Percentiles rank a stretch among this genome's conserved stretches.
Evolutionary conservation across 2,329 filamentous ascomycete species (phyloP).

Genomic region (Cadophora sp.): DNA sequence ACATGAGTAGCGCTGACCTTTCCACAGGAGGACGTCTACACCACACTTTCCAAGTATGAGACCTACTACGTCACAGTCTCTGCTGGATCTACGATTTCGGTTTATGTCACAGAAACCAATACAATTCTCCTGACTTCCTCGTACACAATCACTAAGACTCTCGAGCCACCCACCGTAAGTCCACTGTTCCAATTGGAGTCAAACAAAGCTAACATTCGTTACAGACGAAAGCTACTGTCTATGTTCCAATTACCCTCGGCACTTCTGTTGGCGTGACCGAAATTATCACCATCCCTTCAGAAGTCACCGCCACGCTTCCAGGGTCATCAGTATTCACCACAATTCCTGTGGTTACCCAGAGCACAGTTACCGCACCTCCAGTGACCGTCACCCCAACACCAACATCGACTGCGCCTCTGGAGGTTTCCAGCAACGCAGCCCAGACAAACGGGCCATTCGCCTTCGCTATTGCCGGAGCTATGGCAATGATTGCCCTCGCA

Average conservation of each 20-base stretch:
- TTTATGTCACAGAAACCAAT: slow-evolving; percentile 52
- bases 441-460: slow-evolving; percentile 38
- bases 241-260: slow-evolving; percentile 35
- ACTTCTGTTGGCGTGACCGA: slow-evolving; percentile 35
- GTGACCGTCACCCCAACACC: slow-evolving; percentile 24
- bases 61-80: slow-evolving; percentile 53
- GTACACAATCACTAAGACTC: slow-evolving; percentile 38
- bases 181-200: background rate
- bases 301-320: slow-evolving; percentile 33
- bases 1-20: background rate
- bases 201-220: background rate
- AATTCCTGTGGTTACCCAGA: slow-evolving; percentile 18
- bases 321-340: slow-evolving; percentile 28
- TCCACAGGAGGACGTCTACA: slow-evolving; percentile 16
- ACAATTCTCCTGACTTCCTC: slow-evolving; percentile 50
- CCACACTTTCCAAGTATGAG: slow-evolving; percentile 34
- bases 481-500: slow-evolving; percentile 42
- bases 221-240: slow-evolving; percentile 35
- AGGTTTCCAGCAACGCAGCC: slow-evolving; percentile 35
- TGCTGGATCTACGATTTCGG: slow-evolving; percentile 50
- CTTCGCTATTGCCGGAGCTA: slow-evolving; percentile 38
- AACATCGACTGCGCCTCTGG: slow-evolving; percentile 34
- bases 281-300: slow-evolving; percentile 38
- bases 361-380: slow-evolving; percentile 23
- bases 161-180: slow-evolving; percentile 35